Evolutionary conservation across 495 filamentous ascomycete genomes (phyloP).

Genomic region (Penicillium goetzii): DNA sequence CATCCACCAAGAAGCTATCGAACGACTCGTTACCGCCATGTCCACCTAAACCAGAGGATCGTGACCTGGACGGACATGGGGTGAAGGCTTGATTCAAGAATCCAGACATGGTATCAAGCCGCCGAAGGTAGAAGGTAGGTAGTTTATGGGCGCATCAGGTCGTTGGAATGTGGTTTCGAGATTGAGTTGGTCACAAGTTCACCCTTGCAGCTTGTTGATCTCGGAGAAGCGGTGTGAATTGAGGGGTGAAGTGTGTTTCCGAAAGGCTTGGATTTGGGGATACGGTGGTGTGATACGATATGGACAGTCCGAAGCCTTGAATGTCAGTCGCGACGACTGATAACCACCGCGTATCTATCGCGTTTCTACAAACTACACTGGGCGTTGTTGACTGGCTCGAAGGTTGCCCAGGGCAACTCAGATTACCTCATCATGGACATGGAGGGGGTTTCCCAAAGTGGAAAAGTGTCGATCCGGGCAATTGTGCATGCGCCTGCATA

Average conservation of each 20-base stretch:
- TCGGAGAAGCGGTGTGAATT: slow-evolving; percentile 24
- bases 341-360: slow-evolving; percentile 13
- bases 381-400: slow-evolving; percentile 22
- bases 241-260: not conserved
- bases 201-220: slow-evolving; percentile 27
- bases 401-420: slow-evolving; percentile 33
- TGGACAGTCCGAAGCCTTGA: not conserved
- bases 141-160: slow-evolving; percentile 14
- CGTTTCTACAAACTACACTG: not conserved
- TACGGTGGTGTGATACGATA: not conserved
- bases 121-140: not conserved
- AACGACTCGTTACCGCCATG: slow-evolving; percentile 28
- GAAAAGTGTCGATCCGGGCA: not conserved
- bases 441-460: slow-evolving; percentile 14
- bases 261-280: not conserved
- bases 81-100: slow-evolving; percentile 32
- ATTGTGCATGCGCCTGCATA: slow-evolving; percentile 6
- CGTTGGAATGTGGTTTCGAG: slow-evolving; percentile 1
- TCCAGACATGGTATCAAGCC: slow-evolving; percentile 31
- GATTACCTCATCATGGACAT: slow-evolving; percentile 20
- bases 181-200: slow-evolving; percentile 1
- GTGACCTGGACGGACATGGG: slow-evolving; percentile 35
- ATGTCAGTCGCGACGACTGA: slow-evolving; percentile 2
- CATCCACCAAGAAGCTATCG: slow-evolving; percentile 32
- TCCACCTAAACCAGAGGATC: slow-evolving; percentile 21